A percentile compares a stretch with the other conserved stretches of the same genome.
Conservation (phyloP, 2,329 filamentous ascomycete species). For the Aaosphaeria arxii region DNA sequence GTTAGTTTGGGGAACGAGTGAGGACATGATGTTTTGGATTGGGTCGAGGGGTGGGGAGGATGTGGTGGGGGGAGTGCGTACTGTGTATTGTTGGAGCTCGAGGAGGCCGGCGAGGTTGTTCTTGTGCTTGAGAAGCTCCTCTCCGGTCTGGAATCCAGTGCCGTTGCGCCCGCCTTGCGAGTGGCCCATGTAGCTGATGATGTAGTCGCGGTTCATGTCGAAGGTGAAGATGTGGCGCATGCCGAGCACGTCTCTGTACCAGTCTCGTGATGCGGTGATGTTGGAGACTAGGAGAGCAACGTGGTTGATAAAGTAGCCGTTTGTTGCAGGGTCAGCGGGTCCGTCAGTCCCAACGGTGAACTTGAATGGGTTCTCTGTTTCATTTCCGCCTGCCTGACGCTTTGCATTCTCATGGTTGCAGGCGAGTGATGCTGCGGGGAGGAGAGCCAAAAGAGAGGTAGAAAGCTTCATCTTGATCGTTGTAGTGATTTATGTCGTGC, state of each 20-base stretch:
- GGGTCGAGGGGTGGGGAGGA: not conserved
- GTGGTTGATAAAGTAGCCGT: constrained; percentile 38
- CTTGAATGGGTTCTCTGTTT: constrained; percentile 1
- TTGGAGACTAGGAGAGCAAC: constrained; percentile 31
- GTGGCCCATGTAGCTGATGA: constrained; percentile 37
- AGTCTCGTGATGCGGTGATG: constrained; percentile 27
- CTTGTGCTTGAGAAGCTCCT: constrained; percentile 33
- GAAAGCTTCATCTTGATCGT: not conserved
- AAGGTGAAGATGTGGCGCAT: constrained; percentile 36
- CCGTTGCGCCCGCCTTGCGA: constrained; percentile 39
- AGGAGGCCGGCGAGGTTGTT: constrained; percentile 33
- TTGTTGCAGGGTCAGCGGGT: constrained; percentile 26
- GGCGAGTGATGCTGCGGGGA: constrained; percentile 1
- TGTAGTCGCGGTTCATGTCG: constrained; percentile 23
- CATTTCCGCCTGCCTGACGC: constrained; percentile 1
- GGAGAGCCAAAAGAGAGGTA: constrained; percentile 1
- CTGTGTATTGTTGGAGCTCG: constrained; percentile 20
- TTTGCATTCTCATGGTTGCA: constrained; percentile 4
- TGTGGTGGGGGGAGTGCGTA: not conserved
- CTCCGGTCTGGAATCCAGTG: constrained; percentile 35
- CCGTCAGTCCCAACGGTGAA: constrained; percentile 16
- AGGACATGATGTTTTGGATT: not conserved
- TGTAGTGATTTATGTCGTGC: not conserved
- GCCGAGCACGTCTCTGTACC: constrained; percentile 35
- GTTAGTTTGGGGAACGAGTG: not conserved